A percentile compares a stretch with the other conserved stretches of the same genome.
phyloP scores from a whole-genome alignment of 164 flowering plant genomes.

The Aristolochia californica region DNA sequence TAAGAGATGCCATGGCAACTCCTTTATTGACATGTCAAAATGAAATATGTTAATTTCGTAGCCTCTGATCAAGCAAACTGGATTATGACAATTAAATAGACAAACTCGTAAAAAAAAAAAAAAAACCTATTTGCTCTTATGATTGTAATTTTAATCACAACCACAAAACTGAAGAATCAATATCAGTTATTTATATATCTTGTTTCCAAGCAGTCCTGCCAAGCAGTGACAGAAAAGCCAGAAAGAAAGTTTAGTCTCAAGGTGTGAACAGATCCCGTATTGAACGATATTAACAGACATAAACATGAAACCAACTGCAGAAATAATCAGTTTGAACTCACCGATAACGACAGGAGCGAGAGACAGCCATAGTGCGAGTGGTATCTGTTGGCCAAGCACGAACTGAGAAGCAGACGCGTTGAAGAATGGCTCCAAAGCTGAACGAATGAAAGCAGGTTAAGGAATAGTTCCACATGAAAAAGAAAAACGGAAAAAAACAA shows the following conservation, averaged over 20 bases:
- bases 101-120: neutral
- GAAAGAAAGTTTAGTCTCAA: too few species aligned
- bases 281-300: neutral
- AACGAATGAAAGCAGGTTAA: neutral
- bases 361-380: slow-evolving; percentile 73
- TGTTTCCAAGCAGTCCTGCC: neutral
- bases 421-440: slow-evolving; percentile 98
- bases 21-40: slow-evolving; percentile 29
- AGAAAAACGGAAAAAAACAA: neutral
- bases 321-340: slow-evolving; percentile 14
- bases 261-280: too few species aligned
- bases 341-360: slow-evolving; percentile 79
- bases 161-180: neutral
- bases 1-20: slow-evolving; percentile 95
- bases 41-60: neutral
- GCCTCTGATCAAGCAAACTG: too few species aligned
- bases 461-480: neutral
- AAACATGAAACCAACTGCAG: neutral
- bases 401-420: slow-evolving; percentile 98
- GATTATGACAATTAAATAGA: neutral
- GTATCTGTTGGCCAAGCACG: slow-evolving; percentile 74
- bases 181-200: neutral
- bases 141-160: neutral
- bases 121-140: too few species aligned
- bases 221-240: too few species aligned